phyloP scores from a whole-genome alignment of 2,329 filamentous ascomycete species.

The Phaeosphaeriaceae sp. region DNA sequence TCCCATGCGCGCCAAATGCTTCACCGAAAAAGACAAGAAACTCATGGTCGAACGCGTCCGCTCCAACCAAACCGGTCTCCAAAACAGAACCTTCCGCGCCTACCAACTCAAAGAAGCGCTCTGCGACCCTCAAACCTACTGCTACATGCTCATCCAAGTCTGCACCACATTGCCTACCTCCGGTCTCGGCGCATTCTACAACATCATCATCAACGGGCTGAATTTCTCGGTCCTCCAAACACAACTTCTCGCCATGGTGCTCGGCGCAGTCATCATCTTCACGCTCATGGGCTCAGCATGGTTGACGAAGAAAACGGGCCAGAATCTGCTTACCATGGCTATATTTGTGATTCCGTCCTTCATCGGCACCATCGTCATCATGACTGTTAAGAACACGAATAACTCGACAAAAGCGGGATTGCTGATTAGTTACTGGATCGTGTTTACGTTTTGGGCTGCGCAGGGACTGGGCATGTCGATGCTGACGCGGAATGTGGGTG shows the following conservation, averaged over 20 bases:
- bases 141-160: conserved; percentile 67
- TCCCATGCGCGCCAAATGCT: conserved; percentile 75
- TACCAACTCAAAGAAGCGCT: conserved; percentile 65
- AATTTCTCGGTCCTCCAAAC: conserved; percentile 71
- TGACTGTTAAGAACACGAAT: conserved; percentile 67
- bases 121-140: conserved; percentile 66
- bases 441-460: conserved; percentile 78
- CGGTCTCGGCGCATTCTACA: conserved; percentile 74
- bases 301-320: conserved; percentile 71
- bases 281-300: conserved; percentile 70
- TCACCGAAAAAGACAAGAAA: conserved; percentile 68
- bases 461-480: conserved; percentile 71
- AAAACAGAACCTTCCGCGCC: conserved; percentile 57
- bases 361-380: conserved; percentile 73
- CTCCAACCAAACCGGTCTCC: conserved; percentile 54
- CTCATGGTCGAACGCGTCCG: conserved; percentile 58
- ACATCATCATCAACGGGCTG: conserved; percentile 74
- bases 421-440: conserved; percentile 77
- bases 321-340: conserved; percentile 72
- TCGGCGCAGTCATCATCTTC: conserved; percentile 75
- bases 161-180: conserved; percentile 76
- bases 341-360: conserved; percentile 72
- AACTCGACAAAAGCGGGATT: conserved; percentile 68
- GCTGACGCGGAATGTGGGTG: conserved; percentile 72
- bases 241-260: conserved; percentile 76